Evolutionary conservation across 78 protist species (phyloP).

Genomic region (Dictyostelium firmibasis): DNA sequence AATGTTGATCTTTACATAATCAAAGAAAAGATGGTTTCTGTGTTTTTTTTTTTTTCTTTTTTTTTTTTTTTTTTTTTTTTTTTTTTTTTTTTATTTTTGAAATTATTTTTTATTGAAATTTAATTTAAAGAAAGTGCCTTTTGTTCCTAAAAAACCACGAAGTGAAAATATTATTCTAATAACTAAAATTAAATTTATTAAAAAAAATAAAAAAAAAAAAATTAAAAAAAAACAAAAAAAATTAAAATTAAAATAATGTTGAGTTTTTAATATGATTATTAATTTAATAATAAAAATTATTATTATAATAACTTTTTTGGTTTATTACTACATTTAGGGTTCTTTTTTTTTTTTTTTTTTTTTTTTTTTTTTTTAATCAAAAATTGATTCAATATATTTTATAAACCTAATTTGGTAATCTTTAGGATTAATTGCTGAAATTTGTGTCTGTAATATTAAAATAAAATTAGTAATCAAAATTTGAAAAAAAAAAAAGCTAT

Average conservation of each 20-base stretch:
- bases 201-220: neutral
- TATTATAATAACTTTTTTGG: neutral
- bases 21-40: neutral
- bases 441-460: slow-evolving; percentile 19
- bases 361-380: slow-evolving; percentile 11
- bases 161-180: neutral
- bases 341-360: neutral
- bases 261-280: no score
- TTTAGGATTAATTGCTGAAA: slow-evolving; percentile 57
- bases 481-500: neutral
- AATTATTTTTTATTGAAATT: neutral
- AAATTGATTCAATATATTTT: slow-evolving; percentile 35
- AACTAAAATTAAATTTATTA: neutral
- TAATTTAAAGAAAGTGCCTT: neutral
- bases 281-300: no score
- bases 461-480: neutral
- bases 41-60: neutral
- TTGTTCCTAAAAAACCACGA: neutral
- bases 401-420: slow-evolving; percentile 61
- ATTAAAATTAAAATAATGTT: neutral
- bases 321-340: no score
- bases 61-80: neutral
- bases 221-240: neutral
- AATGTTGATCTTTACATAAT: neutral
- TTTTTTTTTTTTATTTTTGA: neutral